Percentiles rank a stretch among this genome's conserved stretches.
Evolutionary conservation across 2,329 filamentous ascomycete genomes (phyloP).

Genomic region (Monosporascus sp.): DNA sequence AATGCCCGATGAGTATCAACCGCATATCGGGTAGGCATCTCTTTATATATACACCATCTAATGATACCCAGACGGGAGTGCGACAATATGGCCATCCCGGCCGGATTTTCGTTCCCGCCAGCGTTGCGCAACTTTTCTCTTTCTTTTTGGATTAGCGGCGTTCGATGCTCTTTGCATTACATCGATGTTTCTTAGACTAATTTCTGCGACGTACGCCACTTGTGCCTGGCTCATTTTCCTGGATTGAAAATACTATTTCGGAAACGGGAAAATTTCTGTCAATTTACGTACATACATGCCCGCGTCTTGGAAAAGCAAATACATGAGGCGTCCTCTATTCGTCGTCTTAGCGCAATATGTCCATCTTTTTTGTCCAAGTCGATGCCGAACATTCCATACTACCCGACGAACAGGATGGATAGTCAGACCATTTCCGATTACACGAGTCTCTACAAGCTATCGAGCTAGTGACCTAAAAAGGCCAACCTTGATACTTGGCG

Average conservation of each 20-base stretch:
- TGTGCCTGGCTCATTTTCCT: neutral
- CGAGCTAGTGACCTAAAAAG: too few species aligned
- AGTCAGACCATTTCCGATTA: too few species aligned
- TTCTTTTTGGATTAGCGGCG: neutral
- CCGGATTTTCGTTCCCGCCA: neutral
- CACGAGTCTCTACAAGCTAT: too few species aligned
- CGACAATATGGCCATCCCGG: neutral
- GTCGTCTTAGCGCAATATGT: neutral
- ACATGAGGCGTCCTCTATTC: neutral
- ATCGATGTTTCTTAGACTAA: neutral
- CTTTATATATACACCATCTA: constrained; percentile 8
- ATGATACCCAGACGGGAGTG: constrained; percentile 15
- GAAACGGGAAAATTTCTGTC: neutral
- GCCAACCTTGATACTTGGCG: too few species aligned
- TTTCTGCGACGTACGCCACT: neutral
- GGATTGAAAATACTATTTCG: neutral
- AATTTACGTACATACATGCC: neutral
- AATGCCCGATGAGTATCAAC: constrained; percentile 3
- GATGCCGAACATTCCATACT: neutral
- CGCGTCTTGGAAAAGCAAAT: neutral
- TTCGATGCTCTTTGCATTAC: neutral
- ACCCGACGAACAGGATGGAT: neutral
- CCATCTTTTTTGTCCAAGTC: neutral
- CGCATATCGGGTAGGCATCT: neutral
- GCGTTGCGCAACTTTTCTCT: neutral